Evolutionary conservation across 1,139 yeast genomes (phyloP).

Genomic region (Protomyces inouyei): DNA sequence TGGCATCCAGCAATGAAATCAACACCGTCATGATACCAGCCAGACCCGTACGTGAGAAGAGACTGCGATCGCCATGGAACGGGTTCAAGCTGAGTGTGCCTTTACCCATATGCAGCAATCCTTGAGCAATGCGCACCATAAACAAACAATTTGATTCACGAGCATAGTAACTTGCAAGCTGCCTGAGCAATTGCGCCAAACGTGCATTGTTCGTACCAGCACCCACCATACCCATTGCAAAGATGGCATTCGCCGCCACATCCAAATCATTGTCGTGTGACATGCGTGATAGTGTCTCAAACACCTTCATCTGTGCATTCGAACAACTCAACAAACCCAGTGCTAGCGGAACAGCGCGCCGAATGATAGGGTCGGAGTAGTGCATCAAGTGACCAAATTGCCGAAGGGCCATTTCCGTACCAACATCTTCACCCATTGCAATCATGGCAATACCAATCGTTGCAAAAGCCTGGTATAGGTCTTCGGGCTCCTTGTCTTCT

Average conservation of each 20-base stretch:
- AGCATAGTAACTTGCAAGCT: conserved; percentile 86
- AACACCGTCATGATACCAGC: conserved; percentile 85
- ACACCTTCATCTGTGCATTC: conserved; percentile 94
- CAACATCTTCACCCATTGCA: conserved; percentile 97
- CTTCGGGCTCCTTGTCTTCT: conserved; percentile 48
- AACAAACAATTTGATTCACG: conserved; percentile 88
- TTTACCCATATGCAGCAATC: conserved; percentile 90
- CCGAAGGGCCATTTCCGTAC: conserved; percentile 94
- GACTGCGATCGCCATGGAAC: conserved; percentile 82
- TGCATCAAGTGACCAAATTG: conserved; percentile 95
- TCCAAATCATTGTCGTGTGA: conserved; percentile 94
- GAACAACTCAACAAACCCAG: conserved; percentile 93
- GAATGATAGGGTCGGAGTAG: conserved; percentile 86
- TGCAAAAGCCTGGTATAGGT: conserved; percentile 65
- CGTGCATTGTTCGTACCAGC: conserved; percentile 99
- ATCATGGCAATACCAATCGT: conserved; percentile 91
- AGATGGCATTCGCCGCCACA: conserved; percentile 91
- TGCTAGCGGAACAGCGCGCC: conserved; percentile 94
- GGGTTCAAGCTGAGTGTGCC: conserved; percentile 89
- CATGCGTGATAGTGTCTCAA: conserved; percentile 90
- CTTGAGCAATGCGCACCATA: conserved; percentile 92
- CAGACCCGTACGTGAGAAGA: conserved; percentile 79
- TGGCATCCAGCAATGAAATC: conserved; percentile 78
- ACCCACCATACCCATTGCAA: conserved; percentile 96
- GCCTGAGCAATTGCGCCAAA: conserved; percentile 89